Conservation (phyloP, 106 monocot genomes). For the Dendrobium officinale region DNA sequence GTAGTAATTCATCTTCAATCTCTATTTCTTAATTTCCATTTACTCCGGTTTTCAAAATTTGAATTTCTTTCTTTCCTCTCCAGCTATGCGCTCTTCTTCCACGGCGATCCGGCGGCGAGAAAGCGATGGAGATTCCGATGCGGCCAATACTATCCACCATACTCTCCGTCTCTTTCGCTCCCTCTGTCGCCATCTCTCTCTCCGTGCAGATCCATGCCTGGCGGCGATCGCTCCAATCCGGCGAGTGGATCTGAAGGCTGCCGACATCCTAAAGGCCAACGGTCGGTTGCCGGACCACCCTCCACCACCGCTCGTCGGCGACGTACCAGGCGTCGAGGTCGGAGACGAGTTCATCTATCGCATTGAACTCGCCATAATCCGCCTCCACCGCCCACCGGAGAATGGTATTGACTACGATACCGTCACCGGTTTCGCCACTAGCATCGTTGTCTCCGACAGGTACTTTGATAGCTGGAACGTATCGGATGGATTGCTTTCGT, state of each 20-base stretch:
- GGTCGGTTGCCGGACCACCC: background rate
- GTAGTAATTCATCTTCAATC: too few relatives aligned
- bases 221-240: background rate
- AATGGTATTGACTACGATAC: constrained; percentile 37
- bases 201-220: background rate
- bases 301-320: constrained; percentile 16
- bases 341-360: constrained; percentile 53
- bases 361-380: constrained; percentile 32
- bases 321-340: constrained; percentile 49
- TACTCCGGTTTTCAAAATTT: background rate
- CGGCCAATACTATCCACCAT: background rate
- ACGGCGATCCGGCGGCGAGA: background rate
- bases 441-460: constrained; percentile 44
- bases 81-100: background rate
- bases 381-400: constrained; percentile 46
- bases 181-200: background rate
- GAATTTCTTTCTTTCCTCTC: background rate
- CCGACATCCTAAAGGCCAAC: background rate
- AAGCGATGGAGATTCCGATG: background rate
- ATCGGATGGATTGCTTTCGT: constrained; percentile 32
- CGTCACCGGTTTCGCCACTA: constrained; percentile 23
- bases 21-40: background rate
- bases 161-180: background rate
- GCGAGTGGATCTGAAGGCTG: background rate
- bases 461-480: constrained; percentile 25